These are phyloP conservation scores for Discostella pseudostelligera DNA, from an alignment of 108 stramenopile species.

Conservation along the genomic window DNA sequence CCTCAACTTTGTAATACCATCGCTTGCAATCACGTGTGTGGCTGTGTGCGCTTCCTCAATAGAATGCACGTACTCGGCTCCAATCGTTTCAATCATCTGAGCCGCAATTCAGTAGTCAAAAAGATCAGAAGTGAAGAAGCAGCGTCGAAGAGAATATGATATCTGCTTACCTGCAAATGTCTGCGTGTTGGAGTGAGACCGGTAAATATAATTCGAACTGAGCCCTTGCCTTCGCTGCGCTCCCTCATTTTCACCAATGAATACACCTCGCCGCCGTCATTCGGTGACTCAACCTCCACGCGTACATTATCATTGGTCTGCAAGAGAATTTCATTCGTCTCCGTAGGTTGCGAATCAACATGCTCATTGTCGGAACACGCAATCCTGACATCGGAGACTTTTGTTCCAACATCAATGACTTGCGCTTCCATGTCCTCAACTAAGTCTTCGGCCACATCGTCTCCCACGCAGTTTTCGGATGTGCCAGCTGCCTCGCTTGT, in stretches of 20 bases:
- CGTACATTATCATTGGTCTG: neutral
- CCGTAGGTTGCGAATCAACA: neutral
- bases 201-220: constrained; percentile 44
- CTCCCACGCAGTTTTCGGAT: neutral
- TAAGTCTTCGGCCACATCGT: neutral
- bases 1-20: constrained; percentile 40
- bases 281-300: neutral
- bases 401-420: neutral
- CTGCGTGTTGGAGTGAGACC: constrained; percentile 40
- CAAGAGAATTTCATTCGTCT: neutral
- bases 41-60: constrained; percentile 54
- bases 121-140: neutral
- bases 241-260: constrained; percentile 22
- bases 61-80: constrained; percentile 52
- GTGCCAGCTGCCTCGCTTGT: neutral
- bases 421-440: neutral
- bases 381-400: too few species aligned
- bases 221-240: constrained; percentile 18
- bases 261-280: constrained; percentile 4
- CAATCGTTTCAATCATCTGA: constrained; percentile 60
- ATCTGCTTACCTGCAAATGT: constrained; percentile 25
- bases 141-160: neutral
- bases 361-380: neutral
- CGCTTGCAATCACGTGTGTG: constrained; percentile 63
- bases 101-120: neutral